Evolutionary conservation across 495 filamentous ascomycete genomes (phyloP).

Genomic region (Penicillium malachiteum): DNA sequence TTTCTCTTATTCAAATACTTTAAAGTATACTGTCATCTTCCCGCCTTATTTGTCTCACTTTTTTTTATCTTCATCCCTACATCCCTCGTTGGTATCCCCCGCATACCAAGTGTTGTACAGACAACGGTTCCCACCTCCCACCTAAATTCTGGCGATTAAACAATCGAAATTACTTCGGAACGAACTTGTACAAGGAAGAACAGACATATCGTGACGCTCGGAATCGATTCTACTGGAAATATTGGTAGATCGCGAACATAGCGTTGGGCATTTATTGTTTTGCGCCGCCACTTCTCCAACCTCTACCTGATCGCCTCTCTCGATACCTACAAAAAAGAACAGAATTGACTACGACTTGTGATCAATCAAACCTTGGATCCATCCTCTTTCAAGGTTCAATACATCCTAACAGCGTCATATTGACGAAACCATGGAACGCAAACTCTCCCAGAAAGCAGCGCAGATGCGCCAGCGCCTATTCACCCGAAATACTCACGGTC

Average conservation of each 20-base stretch:
- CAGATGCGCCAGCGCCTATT: constrained; percentile 27
- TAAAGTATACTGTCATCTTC: neutral
- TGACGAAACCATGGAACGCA: constrained; percentile 23
- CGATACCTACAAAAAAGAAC: neutral
- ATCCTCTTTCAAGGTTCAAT: neutral
- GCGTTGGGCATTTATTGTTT: neutral
- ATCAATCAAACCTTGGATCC: neutral
- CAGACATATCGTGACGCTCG: neutral
- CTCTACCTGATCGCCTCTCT: neutral
- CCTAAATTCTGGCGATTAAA: neutral
- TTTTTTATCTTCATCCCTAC: neutral
- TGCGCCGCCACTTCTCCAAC: neutral
- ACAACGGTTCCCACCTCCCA: constrained; percentile 1
- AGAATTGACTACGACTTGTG: neutral
- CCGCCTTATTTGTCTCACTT: neutral
- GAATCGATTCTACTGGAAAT: no score
- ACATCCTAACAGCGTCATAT: neutral
- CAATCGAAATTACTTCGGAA: neutral
- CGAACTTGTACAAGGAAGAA: no score
- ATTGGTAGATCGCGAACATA: no score
- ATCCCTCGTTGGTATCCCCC: constrained; percentile 4
- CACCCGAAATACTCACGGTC: constrained; percentile 7
- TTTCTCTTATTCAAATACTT: no score
- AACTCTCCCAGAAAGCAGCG: constrained; percentile 23
- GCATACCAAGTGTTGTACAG: constrained; percentile 12